Percentiles rank a stretch among this genome's conserved stretches.
Conservation (phyloP, 805 yeast genomes). For the Yarrowia bubula region DNA sequence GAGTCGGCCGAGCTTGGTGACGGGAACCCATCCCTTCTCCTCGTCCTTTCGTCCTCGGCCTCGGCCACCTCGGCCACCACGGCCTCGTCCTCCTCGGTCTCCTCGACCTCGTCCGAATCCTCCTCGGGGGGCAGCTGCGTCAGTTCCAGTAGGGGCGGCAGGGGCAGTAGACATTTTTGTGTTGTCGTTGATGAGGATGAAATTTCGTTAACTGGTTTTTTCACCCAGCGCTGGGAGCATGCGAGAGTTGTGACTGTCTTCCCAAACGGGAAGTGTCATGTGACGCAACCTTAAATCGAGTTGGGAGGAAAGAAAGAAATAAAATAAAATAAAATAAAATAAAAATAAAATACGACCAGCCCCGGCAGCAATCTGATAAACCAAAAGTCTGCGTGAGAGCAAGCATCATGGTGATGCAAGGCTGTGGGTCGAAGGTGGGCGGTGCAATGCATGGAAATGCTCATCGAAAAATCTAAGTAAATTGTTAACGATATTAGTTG, state of each 20-base stretch:
- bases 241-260: slow-evolving; percentile 14
- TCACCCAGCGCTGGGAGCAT: slow-evolving; percentile 1
- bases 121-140: slow-evolving; percentile 36
- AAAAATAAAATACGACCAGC: no score
- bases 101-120: slow-evolving; percentile 44
- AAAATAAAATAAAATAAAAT: no score
- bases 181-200: slow-evolving; percentile 22
- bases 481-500: no score
- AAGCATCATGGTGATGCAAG: no score
- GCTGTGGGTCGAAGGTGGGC: no score
- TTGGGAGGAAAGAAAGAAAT: background rate
- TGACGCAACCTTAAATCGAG: background rate
- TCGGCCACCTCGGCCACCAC: slow-evolving; percentile 59
- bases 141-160: slow-evolving; percentile 27
- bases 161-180: slow-evolving; percentile 26
- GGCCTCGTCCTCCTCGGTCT: slow-evolving; percentile 42
- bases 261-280: background rate
- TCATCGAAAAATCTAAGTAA: no score
- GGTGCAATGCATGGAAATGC: no score
- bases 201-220: background rate
- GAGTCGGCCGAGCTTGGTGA: slow-evolving; percentile 99
- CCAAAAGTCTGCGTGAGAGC: no score
- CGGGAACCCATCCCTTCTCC: slow-evolving; percentile 99
- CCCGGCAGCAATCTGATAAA: no score
- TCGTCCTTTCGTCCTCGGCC: slow-evolving; percentile 82